Percentiles rank a stretch among this genome's conserved stretches.
Evolutionary conservation across 345 rosid species (phyloP).

Genomic region (Salix exigua): DNA sequence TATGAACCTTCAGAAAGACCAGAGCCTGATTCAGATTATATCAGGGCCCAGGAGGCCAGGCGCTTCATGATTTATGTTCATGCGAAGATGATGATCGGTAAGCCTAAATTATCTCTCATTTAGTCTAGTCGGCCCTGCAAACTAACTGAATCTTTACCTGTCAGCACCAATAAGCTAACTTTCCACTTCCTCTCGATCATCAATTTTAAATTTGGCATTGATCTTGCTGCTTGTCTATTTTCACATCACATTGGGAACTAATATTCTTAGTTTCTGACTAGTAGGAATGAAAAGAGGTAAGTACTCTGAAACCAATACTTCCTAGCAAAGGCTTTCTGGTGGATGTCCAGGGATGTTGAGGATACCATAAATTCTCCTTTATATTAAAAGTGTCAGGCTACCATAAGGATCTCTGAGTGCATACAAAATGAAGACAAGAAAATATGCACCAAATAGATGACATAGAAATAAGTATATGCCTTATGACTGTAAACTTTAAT

Average conservation of each 20-base stretch:
- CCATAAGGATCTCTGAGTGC: neutral
- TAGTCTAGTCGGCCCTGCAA: neutral
- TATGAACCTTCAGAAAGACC: slow-evolving; percentile 79
- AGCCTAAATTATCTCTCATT: slow-evolving; percentile 3
- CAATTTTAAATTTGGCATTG: neutral
- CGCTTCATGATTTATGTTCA: slow-evolving; percentile 99
- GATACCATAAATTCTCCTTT: neutral
- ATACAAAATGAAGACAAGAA: neutral
- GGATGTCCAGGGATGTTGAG: neutral
- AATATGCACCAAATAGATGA: neutral
- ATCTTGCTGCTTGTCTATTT: neutral
- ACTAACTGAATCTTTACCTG: neutral
- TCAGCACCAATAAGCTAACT: neutral
- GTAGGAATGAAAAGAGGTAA: neutral
- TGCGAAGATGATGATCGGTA: slow-evolving; percentile 97
- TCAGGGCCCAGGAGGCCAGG: slow-evolving; percentile 87
- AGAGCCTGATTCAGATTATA: slow-evolving; percentile 77
- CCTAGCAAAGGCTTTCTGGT: neutral
- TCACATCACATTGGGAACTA: neutral
- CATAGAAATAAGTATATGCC: neutral
- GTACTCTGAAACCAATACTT: neutral
- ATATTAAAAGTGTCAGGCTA: neutral
- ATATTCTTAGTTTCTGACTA: neutral
- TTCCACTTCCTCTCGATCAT: neutral
- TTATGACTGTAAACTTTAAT: neutral